A percentile compares a stretch with the other conserved stretches of the same genome.
Evolutionary conservation across 352 stramenopile species (phyloP).

Genomic region (Pythium dissimile): DNA sequence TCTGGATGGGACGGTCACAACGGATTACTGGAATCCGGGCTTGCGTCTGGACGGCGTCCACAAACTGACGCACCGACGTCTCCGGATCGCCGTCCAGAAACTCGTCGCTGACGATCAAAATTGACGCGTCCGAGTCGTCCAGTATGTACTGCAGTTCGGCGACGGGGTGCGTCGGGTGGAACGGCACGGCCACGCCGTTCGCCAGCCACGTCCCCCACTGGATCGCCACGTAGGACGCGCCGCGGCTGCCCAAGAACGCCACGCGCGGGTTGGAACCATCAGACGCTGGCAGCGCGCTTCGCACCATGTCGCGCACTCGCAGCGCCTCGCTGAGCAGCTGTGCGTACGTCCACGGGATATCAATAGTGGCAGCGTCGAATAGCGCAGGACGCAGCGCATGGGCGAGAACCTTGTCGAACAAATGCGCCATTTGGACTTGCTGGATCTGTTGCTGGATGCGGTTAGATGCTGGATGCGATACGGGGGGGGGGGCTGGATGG

Average conservation of each 20-base stretch:
- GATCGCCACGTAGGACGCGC: slow-evolving; percentile 54
- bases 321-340: slow-evolving; percentile 35
- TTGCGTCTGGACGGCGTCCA: background rate
- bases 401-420: slow-evolving; percentile 27
- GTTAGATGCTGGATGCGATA: too few relatives aligned
- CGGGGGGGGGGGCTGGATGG: too few relatives aligned
- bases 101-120: slow-evolving; percentile 49
- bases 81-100: slow-evolving; percentile 16
- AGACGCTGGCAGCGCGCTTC: background rate
- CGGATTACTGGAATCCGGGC: slow-evolving; percentile 2
- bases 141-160: slow-evolving; percentile 76
- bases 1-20: background rate
- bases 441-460: too few relatives aligned
- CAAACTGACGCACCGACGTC: slow-evolving; percentile 11
- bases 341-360: slow-evolving; percentile 46
- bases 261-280: slow-evolving; percentile 16
- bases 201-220: slow-evolving; percentile 79
- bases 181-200: slow-evolving; percentile 58
- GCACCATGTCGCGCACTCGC: slow-evolving; percentile 31
- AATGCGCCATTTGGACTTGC: too few relatives aligned
- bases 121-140: slow-evolving; percentile 39
- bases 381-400: slow-evolving; percentile 20
- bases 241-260: slow-evolving; percentile 39
- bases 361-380: background rate
- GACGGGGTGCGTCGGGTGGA: slow-evolving; percentile 50